phyloP scores from a whole-genome alignment of 2,329 filamentous ascomycete genomes.

The Pyrenochaeta sp. region DNA sequence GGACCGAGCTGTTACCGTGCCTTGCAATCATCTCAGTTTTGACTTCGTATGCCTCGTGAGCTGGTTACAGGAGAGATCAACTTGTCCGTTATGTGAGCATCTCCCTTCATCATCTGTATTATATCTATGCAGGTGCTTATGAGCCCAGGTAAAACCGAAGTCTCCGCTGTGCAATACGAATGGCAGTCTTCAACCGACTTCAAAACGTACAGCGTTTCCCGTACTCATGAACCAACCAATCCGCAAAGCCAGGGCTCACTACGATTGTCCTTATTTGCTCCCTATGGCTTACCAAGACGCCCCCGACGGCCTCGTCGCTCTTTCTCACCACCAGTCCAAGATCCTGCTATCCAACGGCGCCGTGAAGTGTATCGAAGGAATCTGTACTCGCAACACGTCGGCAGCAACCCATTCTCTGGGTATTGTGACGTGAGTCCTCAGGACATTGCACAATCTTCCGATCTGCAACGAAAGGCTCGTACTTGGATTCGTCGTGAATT shows the following conservation, averaged over 20 bases:
- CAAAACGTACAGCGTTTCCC: slow-evolving; percentile 65
- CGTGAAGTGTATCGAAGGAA: slow-evolving; percentile 75
- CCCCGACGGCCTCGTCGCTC: slow-evolving; percentile 23
- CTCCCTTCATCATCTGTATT: slow-evolving; percentile 4
- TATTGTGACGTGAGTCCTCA: slow-evolving; percentile 77
- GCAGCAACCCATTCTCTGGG: slow-evolving; percentile 77
- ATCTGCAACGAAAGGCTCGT: slow-evolving; percentile 77
- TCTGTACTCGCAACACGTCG: slow-evolving; percentile 81
- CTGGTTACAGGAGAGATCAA: slow-evolving; percentile 77
- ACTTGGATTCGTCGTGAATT: slow-evolving; percentile 86
- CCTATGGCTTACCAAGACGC: slow-evolving; percentile 25
- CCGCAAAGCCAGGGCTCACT: not conserved
- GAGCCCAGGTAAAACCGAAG: slow-evolving; percentile 57
- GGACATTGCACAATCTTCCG: slow-evolving; percentile 68
- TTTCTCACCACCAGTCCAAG: slow-evolving; percentile 35
- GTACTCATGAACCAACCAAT: slow-evolving; percentile 21
- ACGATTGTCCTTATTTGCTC: slow-evolving; percentile 16
- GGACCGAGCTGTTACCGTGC: slow-evolving; percentile 73
- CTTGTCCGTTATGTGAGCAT: slow-evolving; percentile 82
- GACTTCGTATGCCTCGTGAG: slow-evolving; percentile 84
- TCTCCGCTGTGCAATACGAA: slow-evolving; percentile 70
- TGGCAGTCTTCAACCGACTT: slow-evolving; percentile 61
- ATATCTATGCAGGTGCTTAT: not conserved
- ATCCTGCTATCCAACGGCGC: slow-evolving; percentile 64
- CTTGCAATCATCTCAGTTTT: slow-evolving; percentile 82